Conservation (phyloP, 1,284 basidiomycete species). For the Ustilago lituana region DNA sequence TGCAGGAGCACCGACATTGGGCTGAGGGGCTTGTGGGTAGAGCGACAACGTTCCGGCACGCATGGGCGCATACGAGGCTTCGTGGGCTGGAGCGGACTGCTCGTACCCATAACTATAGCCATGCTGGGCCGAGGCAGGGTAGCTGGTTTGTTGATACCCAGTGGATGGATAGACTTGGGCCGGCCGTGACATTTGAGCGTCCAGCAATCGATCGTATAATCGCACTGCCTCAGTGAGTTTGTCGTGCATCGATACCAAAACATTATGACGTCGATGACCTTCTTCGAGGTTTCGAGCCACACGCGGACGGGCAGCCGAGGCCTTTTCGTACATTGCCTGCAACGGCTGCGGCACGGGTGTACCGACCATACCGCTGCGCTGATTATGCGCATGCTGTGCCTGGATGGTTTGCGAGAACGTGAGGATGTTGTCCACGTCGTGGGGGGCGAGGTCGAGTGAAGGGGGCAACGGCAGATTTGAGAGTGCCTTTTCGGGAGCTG, state of each 20-base stretch:
- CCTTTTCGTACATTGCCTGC: slow-evolving; percentile 81
- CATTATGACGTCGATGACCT: slow-evolving; percentile 83
- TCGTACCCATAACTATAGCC: slow-evolving; percentile 26
- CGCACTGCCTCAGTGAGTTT: slow-evolving; percentile 90
- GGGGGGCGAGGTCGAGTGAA: slow-evolving; percentile 58
- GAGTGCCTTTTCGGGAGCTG: not conserved
- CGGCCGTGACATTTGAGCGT: slow-evolving; percentile 75
- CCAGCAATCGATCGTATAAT: slow-evolving; percentile 85
- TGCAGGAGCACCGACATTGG: not conserved
- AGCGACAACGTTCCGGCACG: slow-evolving; percentile 17
- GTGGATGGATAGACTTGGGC: slow-evolving; percentile 21
- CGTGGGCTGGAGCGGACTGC: slow-evolving; percentile 2
- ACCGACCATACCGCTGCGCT: slow-evolving; percentile 38
- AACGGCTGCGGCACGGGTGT: slow-evolving; percentile 37
- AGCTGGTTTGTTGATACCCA: slow-evolving; percentile 6
- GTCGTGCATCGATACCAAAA: slow-evolving; percentile 89
- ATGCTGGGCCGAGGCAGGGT: slow-evolving; percentile 5
- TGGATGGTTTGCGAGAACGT: slow-evolving; percentile 62
- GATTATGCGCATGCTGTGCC: slow-evolving; percentile 46
- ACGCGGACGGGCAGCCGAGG: slow-evolving; percentile 81
- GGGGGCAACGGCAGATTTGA: slow-evolving; percentile 50
- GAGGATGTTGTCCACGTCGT: slow-evolving; percentile 63
- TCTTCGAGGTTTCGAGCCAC: slow-evolving; percentile 86
- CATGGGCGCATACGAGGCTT: slow-evolving; percentile 7
- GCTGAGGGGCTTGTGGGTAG: slow-evolving; percentile 19